Conservation (phyloP, 495 filamentous ascomycete genomes). For the Daldinia vernicosa region DNA sequence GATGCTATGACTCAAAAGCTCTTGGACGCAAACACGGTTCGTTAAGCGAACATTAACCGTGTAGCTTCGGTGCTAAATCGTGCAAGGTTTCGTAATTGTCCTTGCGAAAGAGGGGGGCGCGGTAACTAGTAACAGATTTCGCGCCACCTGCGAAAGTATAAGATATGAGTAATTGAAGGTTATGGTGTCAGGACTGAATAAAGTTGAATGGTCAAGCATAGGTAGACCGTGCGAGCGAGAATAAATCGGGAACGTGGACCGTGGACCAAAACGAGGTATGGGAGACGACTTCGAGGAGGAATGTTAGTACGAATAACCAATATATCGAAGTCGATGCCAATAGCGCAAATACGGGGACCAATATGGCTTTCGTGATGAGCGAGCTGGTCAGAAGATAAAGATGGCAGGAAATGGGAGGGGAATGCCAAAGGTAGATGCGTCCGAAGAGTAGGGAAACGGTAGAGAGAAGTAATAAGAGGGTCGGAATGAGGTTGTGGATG, state of each 20-base stretch:
- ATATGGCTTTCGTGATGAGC: conserved; percentile 3
- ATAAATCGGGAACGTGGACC: conserved; percentile 1
- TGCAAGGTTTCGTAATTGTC: too few species aligned
- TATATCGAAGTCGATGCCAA: conserved; percentile 15
- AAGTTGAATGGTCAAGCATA: conserved; percentile 1
- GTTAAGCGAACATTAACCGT: too few species aligned
- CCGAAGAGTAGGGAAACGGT: neutral
- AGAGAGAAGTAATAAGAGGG: conserved; percentile 2
- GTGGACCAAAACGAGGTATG: conserved; percentile 17
- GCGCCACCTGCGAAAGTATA: conserved; percentile 7
- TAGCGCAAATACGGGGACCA: neutral
- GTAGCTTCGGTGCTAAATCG: too few species aligned
- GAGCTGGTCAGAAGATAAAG: neutral
- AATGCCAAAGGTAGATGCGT: neutral
- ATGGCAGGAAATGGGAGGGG: neutral
- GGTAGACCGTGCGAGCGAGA: conserved; percentile 12
- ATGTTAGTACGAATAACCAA: conserved; percentile 28
- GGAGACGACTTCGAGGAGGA: conserved; percentile 18
- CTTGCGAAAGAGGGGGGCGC: too few species aligned
- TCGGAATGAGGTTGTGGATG: conserved; percentile 11
- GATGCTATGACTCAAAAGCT: neutral
- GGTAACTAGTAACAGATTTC: neutral
- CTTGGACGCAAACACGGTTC: too few species aligned
- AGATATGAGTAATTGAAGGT: conserved; percentile 1
- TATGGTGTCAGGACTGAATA: neutral